Percentiles rank a stretch among this genome's conserved stretches.
phyloP scores from a whole-genome alignment of 164 flowering plant genomes.

The Tetrastigma voinierianum region DNA sequence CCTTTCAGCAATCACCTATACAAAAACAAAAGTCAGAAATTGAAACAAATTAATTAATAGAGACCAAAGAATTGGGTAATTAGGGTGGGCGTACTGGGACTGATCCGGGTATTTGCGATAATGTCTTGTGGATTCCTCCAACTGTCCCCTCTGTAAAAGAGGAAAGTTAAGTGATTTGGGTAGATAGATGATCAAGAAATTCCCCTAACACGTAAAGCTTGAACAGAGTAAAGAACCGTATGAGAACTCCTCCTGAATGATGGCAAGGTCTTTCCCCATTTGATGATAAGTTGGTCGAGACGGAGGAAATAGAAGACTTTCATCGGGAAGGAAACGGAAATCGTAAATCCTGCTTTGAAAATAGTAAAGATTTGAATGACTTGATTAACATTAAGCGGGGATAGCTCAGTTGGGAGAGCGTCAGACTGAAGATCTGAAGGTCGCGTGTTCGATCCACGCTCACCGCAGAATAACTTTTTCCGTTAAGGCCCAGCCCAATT shows the following conservation, averaged over 20 bases:
- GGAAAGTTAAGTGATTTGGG: neutral
- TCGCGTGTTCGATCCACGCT: conserved; percentile 91
- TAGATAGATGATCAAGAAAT: neutral
- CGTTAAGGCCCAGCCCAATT: no score
- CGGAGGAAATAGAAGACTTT: neutral
- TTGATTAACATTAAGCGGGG: no score
- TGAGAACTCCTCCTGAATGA: conserved; percentile 63
- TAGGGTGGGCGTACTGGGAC: conserved; percentile 53
- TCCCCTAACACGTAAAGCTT: neutral
- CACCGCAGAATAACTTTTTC: conserved; percentile 46
- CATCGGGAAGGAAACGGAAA: no score
- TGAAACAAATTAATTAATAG: neutral
- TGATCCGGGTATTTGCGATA: conserved; percentile 66
- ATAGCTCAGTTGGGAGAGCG: conserved; percentile 39
- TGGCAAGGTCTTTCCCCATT: conserved; percentile 38
- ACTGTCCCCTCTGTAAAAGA: conserved; percentile 50
- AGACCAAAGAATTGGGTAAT: neutral
- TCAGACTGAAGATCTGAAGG: conserved; percentile 94
- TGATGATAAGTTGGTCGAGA: neutral
- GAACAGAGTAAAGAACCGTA: conserved; percentile 32
- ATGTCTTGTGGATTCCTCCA: conserved; percentile 65
- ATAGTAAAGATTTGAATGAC: no score
- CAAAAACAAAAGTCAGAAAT: conserved; percentile 2
- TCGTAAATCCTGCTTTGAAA: no score
- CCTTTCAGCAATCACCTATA: conserved; percentile 69